A percentile compares a stretch with the other conserved stretches of the same genome.
phyloP scores from a whole-genome alignment of 1,284 basidiomycete genomes.

The Malassezia brasiliensis region DNA sequence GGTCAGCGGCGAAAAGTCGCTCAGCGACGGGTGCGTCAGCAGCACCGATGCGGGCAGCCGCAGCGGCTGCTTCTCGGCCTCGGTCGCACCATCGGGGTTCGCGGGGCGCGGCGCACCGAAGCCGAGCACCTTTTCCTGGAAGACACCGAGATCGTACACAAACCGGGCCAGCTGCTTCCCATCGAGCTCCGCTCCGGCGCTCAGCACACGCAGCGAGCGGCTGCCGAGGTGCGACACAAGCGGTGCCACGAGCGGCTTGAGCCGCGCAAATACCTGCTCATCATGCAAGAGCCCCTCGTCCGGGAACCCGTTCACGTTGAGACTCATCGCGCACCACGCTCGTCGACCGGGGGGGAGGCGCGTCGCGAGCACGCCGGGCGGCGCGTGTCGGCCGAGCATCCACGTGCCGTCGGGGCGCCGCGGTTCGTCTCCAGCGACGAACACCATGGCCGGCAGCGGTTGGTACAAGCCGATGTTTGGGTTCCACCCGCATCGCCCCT shows the following conservation, averaged over 20 bases:
- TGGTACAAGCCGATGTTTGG: slow-evolving; percentile 39
- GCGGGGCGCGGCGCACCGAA: slow-evolving; percentile 26
- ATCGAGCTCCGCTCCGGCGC: neutral
- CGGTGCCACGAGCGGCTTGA: slow-evolving; percentile 18
- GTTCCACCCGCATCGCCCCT: slow-evolving; percentile 42
- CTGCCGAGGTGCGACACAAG: slow-evolving; percentile 10
- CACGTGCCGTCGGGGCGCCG: slow-evolving; percentile 6
- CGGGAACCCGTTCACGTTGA: slow-evolving; percentile 24
- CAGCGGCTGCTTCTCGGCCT: slow-evolving; percentile 27
- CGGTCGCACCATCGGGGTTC: slow-evolving; percentile 21
- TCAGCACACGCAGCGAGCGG: neutral
- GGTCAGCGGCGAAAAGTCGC: slow-evolving; percentile 21
- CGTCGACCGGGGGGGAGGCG: slow-evolving; percentile 3
- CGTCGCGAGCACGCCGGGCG: neutral
- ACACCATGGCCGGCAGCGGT: slow-evolving; percentile 14
- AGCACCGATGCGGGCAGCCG: slow-evolving; percentile 36
- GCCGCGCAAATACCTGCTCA: slow-evolving; percentile 8
- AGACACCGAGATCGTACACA: slow-evolving; percentile 27
- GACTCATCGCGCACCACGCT: slow-evolving; percentile 15
- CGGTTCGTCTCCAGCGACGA: neutral
- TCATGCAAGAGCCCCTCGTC: slow-evolving; percentile 19
- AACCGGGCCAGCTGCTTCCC: slow-evolving; percentile 17
- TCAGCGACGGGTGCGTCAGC: slow-evolving; percentile 27
- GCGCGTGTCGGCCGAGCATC: slow-evolving; percentile 11
- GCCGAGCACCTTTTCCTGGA: slow-evolving; percentile 39